A percentile compares a stretch with the other conserved stretches of the same genome.
Evolutionary conservation across 768 basidiomycete genomes (phyloP).

Genomic region (Calocybe cyanea): DNA sequence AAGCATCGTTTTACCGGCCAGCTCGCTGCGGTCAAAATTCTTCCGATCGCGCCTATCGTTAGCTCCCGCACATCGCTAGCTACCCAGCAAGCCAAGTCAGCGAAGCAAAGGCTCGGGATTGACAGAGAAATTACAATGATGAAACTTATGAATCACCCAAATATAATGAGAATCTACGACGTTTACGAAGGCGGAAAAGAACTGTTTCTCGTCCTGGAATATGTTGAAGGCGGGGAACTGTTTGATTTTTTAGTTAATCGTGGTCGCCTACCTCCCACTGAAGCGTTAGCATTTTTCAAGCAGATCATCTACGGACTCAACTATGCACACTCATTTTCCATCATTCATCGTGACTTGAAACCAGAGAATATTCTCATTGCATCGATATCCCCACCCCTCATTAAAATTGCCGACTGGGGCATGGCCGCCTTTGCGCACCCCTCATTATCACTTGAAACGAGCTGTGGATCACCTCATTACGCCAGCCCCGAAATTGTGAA

Average conservation of each 20-base stretch:
- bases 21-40: constrained; percentile 94
- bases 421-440: constrained; percentile 96
- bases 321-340: constrained; percentile 96
- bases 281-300: constrained; percentile 90
- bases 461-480: constrained; percentile 96
- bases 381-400: constrained; percentile 69
- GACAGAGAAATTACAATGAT: constrained; percentile 97
- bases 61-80: constrained; percentile 67
- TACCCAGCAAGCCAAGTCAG: constrained; percentile 65
- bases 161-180: constrained; percentile 93
- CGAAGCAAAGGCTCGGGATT: constrained; percentile 81
- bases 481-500: constrained; percentile 96
- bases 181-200: constrained; percentile 92
- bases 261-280: constrained; percentile 72
- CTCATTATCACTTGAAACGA: constrained; percentile 82
- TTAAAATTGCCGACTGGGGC: constrained; percentile 98
- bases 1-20: constrained; percentile 82
- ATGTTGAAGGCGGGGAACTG: constrained; percentile 93
- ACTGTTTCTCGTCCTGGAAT: constrained; percentile 91
- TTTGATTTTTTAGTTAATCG: constrained; percentile 94
- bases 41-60: constrained; percentile 77
- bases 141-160: constrained; percentile 99
- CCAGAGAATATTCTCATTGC: constrained; percentile 96
- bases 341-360: constrained; percentile 97
- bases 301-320: constrained; percentile 94